These are phyloP conservation scores for Glomus cerebriforme DNA, from an alignment of 192 early-diverging fungal species.

Conservation along the genomic window DNA sequence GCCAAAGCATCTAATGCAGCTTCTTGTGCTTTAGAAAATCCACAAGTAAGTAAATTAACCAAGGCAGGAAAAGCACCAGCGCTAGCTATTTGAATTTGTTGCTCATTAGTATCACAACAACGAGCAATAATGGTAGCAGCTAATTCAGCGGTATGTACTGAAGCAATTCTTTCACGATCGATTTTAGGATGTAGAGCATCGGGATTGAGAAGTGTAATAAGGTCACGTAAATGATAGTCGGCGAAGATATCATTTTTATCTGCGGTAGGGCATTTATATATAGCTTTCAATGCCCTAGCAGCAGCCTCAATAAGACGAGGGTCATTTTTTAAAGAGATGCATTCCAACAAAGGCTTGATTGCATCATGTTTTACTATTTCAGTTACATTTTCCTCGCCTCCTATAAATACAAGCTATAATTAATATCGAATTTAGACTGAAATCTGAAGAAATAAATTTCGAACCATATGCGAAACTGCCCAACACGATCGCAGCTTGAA, in stretches of 20 bases:
- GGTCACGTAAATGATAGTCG: slow-evolving; percentile 46
- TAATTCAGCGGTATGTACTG: slow-evolving; percentile 62
- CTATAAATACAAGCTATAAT: slow-evolving; percentile 34
- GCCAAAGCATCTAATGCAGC: slow-evolving; percentile 77
- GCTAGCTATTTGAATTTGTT: slow-evolving; percentile 59
- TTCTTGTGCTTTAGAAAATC: slow-evolving; percentile 70
- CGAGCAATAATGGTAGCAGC: slow-evolving; percentile 64
- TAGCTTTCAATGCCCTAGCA: slow-evolving; percentile 66
- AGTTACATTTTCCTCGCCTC: slow-evolving; percentile 63
- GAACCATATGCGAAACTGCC: slow-evolving; percentile 71
- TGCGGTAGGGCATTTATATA: slow-evolving; percentile 59
- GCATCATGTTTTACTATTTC: slow-evolving; percentile 61
- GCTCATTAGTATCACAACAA: slow-evolving; percentile 59
- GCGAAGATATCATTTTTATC: slow-evolving; percentile 47
- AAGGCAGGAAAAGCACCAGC: slow-evolving; percentile 61
- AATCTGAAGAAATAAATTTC: background rate
- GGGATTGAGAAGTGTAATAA: slow-evolving; percentile 52
- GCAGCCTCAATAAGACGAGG: slow-evolving; percentile 66
- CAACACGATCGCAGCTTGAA: slow-evolving; percentile 67
- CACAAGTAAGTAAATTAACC: slow-evolving; percentile 55
- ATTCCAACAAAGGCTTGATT: slow-evolving; percentile 56
- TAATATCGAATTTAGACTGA: background rate
- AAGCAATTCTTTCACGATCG: slow-evolving; percentile 37
- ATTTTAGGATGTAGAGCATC: slow-evolving; percentile 37
- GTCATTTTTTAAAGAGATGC: slow-evolving; percentile 40